Evolutionary conservation across 1,139 yeast species (phyloP).

Genomic region (Lodderomyces oxycetoniae): DNA sequence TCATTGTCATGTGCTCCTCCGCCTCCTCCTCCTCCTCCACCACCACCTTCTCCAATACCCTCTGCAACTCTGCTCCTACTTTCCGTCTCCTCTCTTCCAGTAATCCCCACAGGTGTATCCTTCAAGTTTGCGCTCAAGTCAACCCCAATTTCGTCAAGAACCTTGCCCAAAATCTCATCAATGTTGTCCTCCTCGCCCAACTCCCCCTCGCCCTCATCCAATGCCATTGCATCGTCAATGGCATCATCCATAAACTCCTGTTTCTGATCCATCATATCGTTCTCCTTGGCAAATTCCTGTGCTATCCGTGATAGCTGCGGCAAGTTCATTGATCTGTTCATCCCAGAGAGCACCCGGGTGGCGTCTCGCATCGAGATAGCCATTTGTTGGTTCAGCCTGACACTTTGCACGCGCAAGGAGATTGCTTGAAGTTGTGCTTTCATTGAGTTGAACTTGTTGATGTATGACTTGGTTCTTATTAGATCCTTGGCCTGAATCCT

Average conservation of each 20-base stretch:
- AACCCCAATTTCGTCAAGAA: conserved; percentile 92
- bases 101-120: conserved; percentile 59
- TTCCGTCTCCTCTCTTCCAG: conserved; percentile 23
- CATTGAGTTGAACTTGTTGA: conserved; percentile 89
- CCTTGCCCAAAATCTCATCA: conserved; percentile 88
- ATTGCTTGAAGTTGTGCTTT: conserved; percentile 94
- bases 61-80: conserved; percentile 43
- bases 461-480: conserved; percentile 77
- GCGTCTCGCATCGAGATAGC: conserved; percentile 94
- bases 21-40: conserved; percentile 11
- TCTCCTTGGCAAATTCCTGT: conserved; percentile 91
- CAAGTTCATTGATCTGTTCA: conserved; percentile 86
- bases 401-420: conserved; percentile 81
- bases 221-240: conserved; percentile 91
- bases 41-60: conserved; percentile 28
- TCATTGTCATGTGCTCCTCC: conserved; percentile 38
- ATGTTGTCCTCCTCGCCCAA: conserved; percentile 76
- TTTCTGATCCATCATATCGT: conserved; percentile 96
- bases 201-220: conserved; percentile 67
- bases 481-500: conserved; percentile 94
- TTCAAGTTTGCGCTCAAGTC: conserved; percentile 68
- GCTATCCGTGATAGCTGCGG: conserved; percentile 88
- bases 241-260: conserved; percentile 99
- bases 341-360: conserved; percentile 75
- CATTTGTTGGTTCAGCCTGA: conserved; percentile 93